phyloP scores from a whole-genome alignment of 768 basidiomycete genomes.

The Collybiopsis luxurians region DNA sequence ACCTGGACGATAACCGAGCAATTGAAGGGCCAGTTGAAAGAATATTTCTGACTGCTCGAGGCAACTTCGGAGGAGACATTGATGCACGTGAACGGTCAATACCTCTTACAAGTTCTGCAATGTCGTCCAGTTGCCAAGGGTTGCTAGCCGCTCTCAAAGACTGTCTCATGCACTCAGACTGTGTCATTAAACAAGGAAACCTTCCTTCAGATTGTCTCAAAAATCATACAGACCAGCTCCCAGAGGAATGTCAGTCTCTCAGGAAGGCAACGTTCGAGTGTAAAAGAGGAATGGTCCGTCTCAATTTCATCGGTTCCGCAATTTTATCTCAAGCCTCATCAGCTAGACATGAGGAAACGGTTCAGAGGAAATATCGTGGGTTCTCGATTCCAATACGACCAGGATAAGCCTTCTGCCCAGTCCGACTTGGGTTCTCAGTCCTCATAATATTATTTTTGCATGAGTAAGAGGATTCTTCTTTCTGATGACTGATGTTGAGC shows the following conservation, averaged over 20 bases:
- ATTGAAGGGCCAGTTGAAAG: constrained; percentile 47
- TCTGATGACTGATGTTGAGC: neutral
- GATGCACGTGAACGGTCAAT: neutral
- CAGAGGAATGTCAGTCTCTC: constrained; percentile 75
- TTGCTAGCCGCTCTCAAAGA: constrained; percentile 77
- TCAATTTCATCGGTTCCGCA: neutral
- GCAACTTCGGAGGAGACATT: constrained; percentile 18
- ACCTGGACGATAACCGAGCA: constrained; percentile 63
- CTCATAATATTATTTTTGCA: neutral
- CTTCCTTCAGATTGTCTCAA: constrained; percentile 87
- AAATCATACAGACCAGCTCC: constrained; percentile 71
- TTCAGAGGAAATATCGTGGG: constrained; percentile 73
- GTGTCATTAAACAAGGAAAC: constrained; percentile 73
- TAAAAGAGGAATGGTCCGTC: constrained; percentile 82
- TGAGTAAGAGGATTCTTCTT: neutral
- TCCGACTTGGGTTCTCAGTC: neutral
- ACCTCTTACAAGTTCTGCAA: constrained; percentile 22
- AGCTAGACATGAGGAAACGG: constrained; percentile 86
- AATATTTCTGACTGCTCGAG: constrained; percentile 40
- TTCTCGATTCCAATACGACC: constrained; percentile 43
- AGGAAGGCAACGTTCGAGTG: constrained; percentile 86
- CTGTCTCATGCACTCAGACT: constrained; percentile 83
- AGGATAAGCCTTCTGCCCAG: constrained; percentile 7
- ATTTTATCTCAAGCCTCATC: neutral
- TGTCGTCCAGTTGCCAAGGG: constrained; percentile 81